Conservation (phyloP, 75 land plant species). For the Pseudotsuga menziesii region DNA sequence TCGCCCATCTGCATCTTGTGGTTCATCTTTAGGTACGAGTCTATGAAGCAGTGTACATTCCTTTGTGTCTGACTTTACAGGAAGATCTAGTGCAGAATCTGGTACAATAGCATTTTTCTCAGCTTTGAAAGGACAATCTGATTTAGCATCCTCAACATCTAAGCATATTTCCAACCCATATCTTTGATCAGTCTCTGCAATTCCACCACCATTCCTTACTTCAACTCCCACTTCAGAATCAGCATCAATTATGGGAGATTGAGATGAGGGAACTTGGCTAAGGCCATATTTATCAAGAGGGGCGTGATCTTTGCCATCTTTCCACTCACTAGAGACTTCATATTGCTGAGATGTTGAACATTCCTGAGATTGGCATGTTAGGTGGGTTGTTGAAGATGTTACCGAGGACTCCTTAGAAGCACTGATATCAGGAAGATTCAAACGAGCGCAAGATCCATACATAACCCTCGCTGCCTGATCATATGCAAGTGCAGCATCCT, state of each 20-base stretch:
- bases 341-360: constrained; percentile 9
- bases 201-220: not conserved
- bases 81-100: not conserved
- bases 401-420: constrained; percentile 11
- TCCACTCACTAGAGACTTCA: constrained; percentile 8
- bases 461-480: constrained; percentile 58
- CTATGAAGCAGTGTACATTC: not conserved
- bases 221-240: constrained; percentile 2
- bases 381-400: constrained; percentile 4
- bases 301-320: not conserved
- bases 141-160: not conserved
- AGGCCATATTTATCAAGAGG: not conserved
- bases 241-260: not conserved
- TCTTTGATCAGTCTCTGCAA: not conserved
- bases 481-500: constrained; percentile 56
- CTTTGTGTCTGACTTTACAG: not conserved
- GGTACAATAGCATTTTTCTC: not conserved
- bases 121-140: not conserved
- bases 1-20: not conserved
- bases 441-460: constrained; percentile 60
- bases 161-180: not conserved
- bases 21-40: constrained; percentile 3
- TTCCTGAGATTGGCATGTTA: constrained; percentile 1
- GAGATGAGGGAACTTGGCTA: not conserved
- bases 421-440: constrained; percentile 37